Conservation (phyloP, 192 early-diverging fungal species). For the Coemansia sp. region DNA sequence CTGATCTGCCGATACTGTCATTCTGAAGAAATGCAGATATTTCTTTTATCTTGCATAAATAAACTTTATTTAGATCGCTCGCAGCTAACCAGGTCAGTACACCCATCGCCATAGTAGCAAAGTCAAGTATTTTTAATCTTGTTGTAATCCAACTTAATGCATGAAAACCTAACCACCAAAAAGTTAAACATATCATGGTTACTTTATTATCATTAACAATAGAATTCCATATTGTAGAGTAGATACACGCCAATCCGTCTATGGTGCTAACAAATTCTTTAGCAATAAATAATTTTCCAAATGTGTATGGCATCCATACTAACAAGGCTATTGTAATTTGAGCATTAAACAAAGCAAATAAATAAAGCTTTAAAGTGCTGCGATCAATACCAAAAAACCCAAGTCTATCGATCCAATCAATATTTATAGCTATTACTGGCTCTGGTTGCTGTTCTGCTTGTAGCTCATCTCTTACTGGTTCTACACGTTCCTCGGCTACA, state of each 20-base stretch:
- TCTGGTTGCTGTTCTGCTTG: not conserved
- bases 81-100: not conserved
- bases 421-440: not conserved
- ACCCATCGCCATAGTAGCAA: not conserved
- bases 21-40: not conserved
- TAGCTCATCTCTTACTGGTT: not conserved
- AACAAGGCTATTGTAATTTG: conserved; percentile 1
- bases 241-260: not conserved
- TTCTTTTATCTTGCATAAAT: not conserved
- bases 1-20: not conserved
- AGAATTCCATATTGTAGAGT: not conserved
- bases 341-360: not conserved
- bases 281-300: not conserved
- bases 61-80: not conserved
- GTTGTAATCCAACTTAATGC: not conserved
- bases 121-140: not conserved
- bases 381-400: conserved; percentile 2
- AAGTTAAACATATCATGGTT: not conserved
- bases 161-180: not conserved
- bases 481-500: not conserved
- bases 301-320: not conserved
- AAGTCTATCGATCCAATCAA: conserved; percentile 1
- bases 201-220: not conserved
- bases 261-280: not conserved
- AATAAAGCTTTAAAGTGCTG: conserved; percentile 4